Evolutionary conservation across 2,329 filamentous ascomycete species (phyloP).

Genomic region (Didymella glomerata): DNA sequence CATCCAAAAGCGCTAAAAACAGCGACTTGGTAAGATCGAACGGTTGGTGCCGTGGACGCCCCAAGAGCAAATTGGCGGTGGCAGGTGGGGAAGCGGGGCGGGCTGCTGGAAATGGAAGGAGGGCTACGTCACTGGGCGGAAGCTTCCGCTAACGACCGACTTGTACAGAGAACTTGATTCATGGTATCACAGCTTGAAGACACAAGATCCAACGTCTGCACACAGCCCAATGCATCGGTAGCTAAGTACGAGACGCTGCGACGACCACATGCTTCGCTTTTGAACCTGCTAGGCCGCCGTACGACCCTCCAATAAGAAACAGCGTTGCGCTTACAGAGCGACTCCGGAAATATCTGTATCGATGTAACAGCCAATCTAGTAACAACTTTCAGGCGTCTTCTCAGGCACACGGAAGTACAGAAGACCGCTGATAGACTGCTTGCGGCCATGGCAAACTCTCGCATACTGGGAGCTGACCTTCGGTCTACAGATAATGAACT

Average conservation of each 20-base stretch:
- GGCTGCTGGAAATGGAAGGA: too few relatives aligned
- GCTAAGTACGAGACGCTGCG: too few relatives aligned
- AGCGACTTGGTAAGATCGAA: background rate
- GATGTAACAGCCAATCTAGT: constrained; percentile 10
- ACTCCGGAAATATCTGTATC: constrained; percentile 1
- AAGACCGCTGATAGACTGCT: constrained; percentile 13
- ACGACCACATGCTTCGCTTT: background rate
- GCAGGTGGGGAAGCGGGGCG: background rate
- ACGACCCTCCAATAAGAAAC: background rate
- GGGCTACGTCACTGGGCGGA: background rate
- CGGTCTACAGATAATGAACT: constrained; percentile 3
- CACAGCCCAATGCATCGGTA: background rate
- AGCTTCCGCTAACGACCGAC: background rate
- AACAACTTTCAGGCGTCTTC: constrained; percentile 8
- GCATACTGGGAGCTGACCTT: constrained; percentile 10
- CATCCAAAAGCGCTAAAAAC: background rate
- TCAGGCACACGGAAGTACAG: constrained; percentile 12
- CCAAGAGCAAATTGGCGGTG: background rate
- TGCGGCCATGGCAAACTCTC: constrained; percentile 5
- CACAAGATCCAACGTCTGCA: background rate
- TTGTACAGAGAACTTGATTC: background rate
- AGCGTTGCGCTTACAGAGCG: background rate
- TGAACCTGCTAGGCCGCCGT: background rate
- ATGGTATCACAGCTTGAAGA: background rate
- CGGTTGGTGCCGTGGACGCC: background rate